These are phyloP conservation scores for Westerdykella sp. DNA, from an alignment of 2,329 filamentous ascomycete species.

Conservation along the genomic window DNA sequence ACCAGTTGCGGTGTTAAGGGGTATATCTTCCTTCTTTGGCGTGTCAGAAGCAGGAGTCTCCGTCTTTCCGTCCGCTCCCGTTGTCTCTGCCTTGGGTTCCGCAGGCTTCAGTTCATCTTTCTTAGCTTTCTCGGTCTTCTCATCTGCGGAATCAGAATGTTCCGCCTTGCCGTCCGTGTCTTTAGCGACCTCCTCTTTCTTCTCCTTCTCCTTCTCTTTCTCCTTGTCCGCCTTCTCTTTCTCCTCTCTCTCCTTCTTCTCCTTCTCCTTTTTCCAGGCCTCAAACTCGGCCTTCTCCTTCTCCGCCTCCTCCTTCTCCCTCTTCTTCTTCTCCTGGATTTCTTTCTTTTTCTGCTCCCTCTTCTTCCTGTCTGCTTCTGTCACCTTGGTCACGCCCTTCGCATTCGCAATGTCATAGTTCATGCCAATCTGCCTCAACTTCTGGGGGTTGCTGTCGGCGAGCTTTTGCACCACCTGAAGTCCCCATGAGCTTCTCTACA, in stretches of 20 bases:
- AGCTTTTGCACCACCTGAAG: slow-evolving; percentile 42
- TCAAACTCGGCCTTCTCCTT: slow-evolving; percentile 27
- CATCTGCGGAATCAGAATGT: slow-evolving; percentile 1
- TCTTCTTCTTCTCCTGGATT: slow-evolving; percentile 26
- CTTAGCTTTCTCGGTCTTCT: slow-evolving; percentile 2
- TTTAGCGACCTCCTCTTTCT: slow-evolving; percentile 13
- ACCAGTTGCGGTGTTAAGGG: neutral
- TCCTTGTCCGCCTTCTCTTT: slow-evolving; percentile 25
- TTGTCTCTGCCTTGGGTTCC: neutral
- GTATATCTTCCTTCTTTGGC: slow-evolving; percentile 1
- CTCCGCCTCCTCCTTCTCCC: slow-evolving; percentile 21
- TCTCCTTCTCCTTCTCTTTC: slow-evolving; percentile 10
- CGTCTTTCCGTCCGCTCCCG: slow-evolving; percentile 1
- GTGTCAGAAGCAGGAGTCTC: slow-evolving; percentile 1
- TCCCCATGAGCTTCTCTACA: no score
- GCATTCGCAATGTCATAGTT: slow-evolving; percentile 65
- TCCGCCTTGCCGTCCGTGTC: slow-evolving; percentile 6
- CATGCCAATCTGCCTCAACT: slow-evolving; percentile 58
- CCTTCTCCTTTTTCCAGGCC: slow-evolving; percentile 27
- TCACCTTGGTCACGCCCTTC: slow-evolving; percentile 51
- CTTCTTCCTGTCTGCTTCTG: slow-evolving; percentile 43
- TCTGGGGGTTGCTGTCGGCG: slow-evolving; percentile 38
- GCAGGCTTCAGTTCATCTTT: slow-evolving; percentile 1
- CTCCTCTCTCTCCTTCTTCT: slow-evolving; percentile 18
- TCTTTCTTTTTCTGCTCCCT: slow-evolving; percentile 32